Conservation (phyloP, 139 green algal species). For the Chlamydomonas sp. region DNA sequence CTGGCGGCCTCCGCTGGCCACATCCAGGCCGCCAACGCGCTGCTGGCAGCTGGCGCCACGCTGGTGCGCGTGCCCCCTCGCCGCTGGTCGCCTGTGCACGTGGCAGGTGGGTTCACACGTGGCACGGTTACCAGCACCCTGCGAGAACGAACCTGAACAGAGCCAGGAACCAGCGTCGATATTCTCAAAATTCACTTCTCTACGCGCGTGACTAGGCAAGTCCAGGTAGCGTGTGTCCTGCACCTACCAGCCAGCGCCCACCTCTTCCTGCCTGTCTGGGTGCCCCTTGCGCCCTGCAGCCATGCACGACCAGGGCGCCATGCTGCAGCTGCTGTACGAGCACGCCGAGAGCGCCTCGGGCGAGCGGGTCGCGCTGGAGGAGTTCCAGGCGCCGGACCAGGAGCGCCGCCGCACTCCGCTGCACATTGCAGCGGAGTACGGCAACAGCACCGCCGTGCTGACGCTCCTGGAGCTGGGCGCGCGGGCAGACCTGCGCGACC, state of each 20-base stretch:
- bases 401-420: not conserved
- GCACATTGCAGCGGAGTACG: slow-evolving; percentile 30
- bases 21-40: not conserved
- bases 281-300: slow-evolving; percentile 13
- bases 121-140: no score
- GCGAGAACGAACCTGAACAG: no score
- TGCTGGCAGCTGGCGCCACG: not conserved
- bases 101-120: no score
- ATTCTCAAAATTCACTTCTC: no score
- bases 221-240: no score
- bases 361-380: not conserved
- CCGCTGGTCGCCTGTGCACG: not conserved
- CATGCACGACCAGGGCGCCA: not conserved
- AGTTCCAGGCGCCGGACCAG: not conserved
- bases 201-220: no score
- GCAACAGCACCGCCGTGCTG: not conserved
- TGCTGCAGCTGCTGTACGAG: slow-evolving; percentile 4
- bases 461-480: slow-evolving; percentile 5
- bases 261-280: no score
- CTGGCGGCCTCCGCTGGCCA: not conserved
- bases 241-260: no score
- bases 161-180: no score
- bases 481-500: not conserved
- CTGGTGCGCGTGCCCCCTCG: not conserved
- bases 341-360: not conserved